Evolutionary conservation across 495 filamentous ascomycete genomes (phyloP).

Genomic region (Hapsidospora chrysogenum): DNA sequence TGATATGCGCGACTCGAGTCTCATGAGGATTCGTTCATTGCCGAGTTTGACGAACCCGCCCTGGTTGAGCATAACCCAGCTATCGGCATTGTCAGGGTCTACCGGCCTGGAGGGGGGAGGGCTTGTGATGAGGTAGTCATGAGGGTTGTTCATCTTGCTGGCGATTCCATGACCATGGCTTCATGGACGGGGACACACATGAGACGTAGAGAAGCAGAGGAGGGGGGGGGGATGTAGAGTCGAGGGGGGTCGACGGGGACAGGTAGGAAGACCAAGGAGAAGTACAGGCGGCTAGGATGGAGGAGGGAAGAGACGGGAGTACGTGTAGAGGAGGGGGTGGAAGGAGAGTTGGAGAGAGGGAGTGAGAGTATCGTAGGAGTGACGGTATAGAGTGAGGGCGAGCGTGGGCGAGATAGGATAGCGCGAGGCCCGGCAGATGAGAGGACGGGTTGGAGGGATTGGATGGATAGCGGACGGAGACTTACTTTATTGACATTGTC

Average conservation of each 20-base stretch:
- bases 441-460: constrained; percentile 1
- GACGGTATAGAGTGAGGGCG: not conserved
- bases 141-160: constrained; percentile 11
- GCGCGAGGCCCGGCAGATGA: not conserved
- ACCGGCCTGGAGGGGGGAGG: constrained; percentile 5
- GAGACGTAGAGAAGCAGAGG: constrained; percentile 1
- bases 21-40: constrained; percentile 28
- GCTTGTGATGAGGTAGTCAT: constrained; percentile 4
- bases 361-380: not conserved
- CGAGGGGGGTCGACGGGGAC: not conserved
- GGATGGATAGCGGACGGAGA: constrained; percentile 10
- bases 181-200: not conserved
- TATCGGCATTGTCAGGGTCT: constrained; percentile 27
- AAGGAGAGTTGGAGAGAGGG: not conserved
- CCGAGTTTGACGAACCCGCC: constrained; percentile 31
- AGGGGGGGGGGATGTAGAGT: not conserved
- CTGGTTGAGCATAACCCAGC: constrained; percentile 36
- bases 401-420: constrained; percentile 4
- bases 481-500: constrained; percentile 55
- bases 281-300: not conserved
- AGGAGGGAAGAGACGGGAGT: not conserved
- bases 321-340: not conserved
- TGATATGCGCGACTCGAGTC: constrained; percentile 23
- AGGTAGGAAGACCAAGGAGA: not conserved
- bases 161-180: constrained; percentile 22